These are phyloP conservation scores for Adenanthera pavonina DNA, from an alignment of 306 rosid genomes.

Conservation along the genomic window DNA sequence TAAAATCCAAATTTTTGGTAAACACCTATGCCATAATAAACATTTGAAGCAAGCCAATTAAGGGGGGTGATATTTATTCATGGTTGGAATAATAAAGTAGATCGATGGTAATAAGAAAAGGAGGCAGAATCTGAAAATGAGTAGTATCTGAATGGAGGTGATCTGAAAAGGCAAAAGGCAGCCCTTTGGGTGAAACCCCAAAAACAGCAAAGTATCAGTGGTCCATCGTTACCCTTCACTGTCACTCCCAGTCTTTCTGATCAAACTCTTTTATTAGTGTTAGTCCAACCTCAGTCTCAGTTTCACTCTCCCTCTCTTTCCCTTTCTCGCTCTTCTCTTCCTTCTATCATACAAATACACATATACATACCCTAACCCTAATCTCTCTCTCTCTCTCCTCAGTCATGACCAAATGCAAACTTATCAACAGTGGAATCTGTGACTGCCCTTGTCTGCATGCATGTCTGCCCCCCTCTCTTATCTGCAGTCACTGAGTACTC, in stretches of 20 bases:
- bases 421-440: slow-evolving; percentile 74
- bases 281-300: slow-evolving; percentile 19
- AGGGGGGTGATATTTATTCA: too few relatives aligned
- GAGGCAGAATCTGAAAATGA: too few relatives aligned
- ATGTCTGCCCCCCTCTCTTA: slow-evolving; percentile 57
- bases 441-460: slow-evolving; percentile 77
- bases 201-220: slow-evolving; percentile 63
- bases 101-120: too few relatives aligned
- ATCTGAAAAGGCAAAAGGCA: slow-evolving; percentile 73
- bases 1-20: too few relatives aligned
- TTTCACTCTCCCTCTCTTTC: not conserved
- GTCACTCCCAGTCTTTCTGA: slow-evolving; percentile 14
- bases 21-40: too few relatives aligned
- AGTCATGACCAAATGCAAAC: slow-evolving; percentile 44
- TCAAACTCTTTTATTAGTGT: slow-evolving; percentile 16
- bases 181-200: slow-evolving; percentile 77
- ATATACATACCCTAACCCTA: not conserved
- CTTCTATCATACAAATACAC: not conserved
- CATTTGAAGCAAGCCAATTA: too few relatives aligned
- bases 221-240: slow-evolving; percentile 64
- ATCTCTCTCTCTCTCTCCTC: not conserved
- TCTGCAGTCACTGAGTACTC: slow-evolving; percentile 74
- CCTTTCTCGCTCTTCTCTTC: not conserved
- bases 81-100: too few relatives aligned
- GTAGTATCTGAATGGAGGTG: slow-evolving; percentile 56